Evolutionary conservation across 106 monocot genomes (phyloP).

Genomic region (Dendrobium officinale): DNA sequence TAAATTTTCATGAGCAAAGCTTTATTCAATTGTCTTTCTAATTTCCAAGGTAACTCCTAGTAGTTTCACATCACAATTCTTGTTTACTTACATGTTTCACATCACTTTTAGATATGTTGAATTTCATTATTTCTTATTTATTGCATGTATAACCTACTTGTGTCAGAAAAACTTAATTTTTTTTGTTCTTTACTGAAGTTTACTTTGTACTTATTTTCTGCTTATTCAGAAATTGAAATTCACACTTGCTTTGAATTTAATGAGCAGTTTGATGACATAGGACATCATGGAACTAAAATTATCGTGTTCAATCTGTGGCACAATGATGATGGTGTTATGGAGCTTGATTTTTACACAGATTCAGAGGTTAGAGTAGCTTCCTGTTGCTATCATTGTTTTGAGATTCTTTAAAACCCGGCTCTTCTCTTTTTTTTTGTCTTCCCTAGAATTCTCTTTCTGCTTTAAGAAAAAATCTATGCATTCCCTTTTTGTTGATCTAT

Average conservation of each 20-base stretch:
- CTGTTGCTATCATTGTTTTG: background rate
- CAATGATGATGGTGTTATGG: conserved; percentile 77
- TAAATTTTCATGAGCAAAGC: too few relatives aligned
- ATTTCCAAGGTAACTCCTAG: too few relatives aligned
- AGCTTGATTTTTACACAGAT: conserved; percentile 84
- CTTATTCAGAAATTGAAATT: conserved; percentile 21
- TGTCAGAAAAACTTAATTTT: background rate
- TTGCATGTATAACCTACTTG: background rate
- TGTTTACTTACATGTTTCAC: too few relatives aligned
- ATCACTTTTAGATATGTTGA: background rate
- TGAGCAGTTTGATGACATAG: conserved; percentile 93
- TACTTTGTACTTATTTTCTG: background rate
- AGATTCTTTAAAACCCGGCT: background rate
- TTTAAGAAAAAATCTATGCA: background rate
- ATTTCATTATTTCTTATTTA: background rate
- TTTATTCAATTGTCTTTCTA: too few relatives aligned
- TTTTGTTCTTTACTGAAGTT: background rate
- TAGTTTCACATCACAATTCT: too few relatives aligned
- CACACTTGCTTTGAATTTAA: conserved; percentile 28
- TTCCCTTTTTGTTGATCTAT: background rate
- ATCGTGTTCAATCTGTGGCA: conserved; percentile 84
- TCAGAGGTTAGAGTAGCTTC: conserved; percentile 34
- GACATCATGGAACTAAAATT: conserved; percentile 75
- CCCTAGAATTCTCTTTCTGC: background rate
- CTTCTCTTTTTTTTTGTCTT: background rate